These are phyloP conservation scores for Amanita rimosa DNA, from an alignment of 768 basidiomycete genomes.

Conservation along the genomic window DNA sequence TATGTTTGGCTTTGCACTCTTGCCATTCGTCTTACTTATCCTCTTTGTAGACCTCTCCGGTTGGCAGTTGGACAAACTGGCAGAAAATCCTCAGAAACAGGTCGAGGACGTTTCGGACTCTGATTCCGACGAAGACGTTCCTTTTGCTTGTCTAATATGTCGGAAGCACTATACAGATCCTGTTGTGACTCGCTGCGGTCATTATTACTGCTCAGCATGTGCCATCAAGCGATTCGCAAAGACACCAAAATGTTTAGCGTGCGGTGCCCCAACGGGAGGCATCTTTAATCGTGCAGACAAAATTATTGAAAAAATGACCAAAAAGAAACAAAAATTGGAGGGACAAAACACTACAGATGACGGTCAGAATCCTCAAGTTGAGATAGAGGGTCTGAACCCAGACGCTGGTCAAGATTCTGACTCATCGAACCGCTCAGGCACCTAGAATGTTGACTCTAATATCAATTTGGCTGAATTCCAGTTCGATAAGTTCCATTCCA, in stretches of 20 bases:
- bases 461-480: background rate
- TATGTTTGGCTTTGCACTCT: slow-evolving; percentile 27
- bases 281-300: slow-evolving; percentile 97
- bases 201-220: slow-evolving; percentile 93
- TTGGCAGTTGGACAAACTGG: slow-evolving; percentile 95
- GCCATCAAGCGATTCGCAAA: slow-evolving; percentile 92
- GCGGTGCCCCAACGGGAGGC: slow-evolving; percentile 85
- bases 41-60: slow-evolving; percentile 71
- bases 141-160: slow-evolving; percentile 98
- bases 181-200: slow-evolving; percentile 90
- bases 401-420: slow-evolving; percentile 24
- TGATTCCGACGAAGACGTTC: slow-evolving; percentile 74
- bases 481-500: background rate
- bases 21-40: slow-evolving; percentile 1
- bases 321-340: slow-evolving; percentile 50
- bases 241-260: slow-evolving; percentile 93
- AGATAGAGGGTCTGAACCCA: slow-evolving; percentile 49
- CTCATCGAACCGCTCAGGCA: slow-evolving; percentile 14
- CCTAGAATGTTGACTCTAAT: background rate
- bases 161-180: slow-evolving; percentile 92
- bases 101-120: slow-evolving; percentile 52
- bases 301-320: slow-evolving; percentile 78
- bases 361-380: slow-evolving; percentile 27
- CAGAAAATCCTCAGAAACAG: slow-evolving; percentile 60
- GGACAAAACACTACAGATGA: slow-evolving; percentile 37